These are phyloP conservation scores for Choiromyces venosus DNA, from an alignment of 495 filamentous ascomycete genomes.

Conservation along the genomic window DNA sequence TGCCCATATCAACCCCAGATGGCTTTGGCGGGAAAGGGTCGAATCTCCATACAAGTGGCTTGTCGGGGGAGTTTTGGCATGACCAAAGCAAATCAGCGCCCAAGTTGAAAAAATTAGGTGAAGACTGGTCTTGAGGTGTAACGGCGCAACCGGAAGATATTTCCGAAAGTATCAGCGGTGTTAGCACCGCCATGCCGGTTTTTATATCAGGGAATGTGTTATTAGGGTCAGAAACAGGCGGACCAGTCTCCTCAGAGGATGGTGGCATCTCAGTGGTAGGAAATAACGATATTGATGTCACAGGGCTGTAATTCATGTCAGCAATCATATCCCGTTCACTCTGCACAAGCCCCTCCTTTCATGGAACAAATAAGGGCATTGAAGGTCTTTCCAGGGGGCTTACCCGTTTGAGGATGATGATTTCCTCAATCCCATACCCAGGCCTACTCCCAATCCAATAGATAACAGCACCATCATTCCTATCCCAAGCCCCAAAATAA, in stretches of 20 bases:
- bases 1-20: slow-evolving; percentile 14
- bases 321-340: not conserved
- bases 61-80: slow-evolving; percentile 20
- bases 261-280: slow-evolving; percentile 16
- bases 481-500: slow-evolving; percentile 16
- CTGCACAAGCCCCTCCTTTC: not conserved
- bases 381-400: not conserved
- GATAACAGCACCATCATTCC: slow-evolving; percentile 25
- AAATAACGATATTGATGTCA: slow-evolving; percentile 14
- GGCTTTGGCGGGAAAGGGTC: slow-evolving; percentile 8
- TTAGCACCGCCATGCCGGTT: slow-evolving; percentile 16
- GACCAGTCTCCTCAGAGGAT: slow-evolving; percentile 32
- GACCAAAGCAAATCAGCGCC: slow-evolving; percentile 34
- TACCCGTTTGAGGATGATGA: slow-evolving; percentile 9
- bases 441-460: slow-evolving; percentile 37
- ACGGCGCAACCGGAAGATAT: slow-evolving; percentile 15
- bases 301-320: not conserved
- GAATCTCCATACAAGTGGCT: slow-evolving; percentile 29
- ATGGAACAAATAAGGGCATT: not conserved
- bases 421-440: slow-evolving; percentile 27
- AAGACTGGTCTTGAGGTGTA: not conserved
- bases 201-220: slow-evolving; percentile 32
- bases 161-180: slow-evolving; percentile 20
- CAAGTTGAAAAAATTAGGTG: slow-evolving; percentile 28
- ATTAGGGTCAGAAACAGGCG: slow-evolving; percentile 30